A percentile compares a stretch with the other conserved stretches of the same genome.
Conservation (phyloP, 1,284 basidiomycete species). For the Trichosporon sp. region DNA sequence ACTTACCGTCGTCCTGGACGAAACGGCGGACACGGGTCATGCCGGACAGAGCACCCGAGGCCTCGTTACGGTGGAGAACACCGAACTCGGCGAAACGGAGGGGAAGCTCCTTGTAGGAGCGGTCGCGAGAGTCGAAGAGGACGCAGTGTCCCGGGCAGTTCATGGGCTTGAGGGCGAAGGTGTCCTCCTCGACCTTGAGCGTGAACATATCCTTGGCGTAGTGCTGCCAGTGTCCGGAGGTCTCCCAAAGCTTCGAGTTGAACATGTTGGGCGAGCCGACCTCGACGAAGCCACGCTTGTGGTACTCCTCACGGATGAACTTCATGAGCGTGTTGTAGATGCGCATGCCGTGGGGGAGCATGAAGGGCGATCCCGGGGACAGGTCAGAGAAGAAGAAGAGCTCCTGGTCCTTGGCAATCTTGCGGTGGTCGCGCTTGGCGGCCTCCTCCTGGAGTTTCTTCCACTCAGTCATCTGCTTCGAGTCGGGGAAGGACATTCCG, state of each 20-base stretch:
- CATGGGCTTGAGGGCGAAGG: slow-evolving; percentile 96
- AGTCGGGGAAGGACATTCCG: slow-evolving; percentile 98
- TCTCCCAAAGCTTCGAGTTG: slow-evolving; percentile 96
- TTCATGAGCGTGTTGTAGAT: slow-evolving; percentile 96
- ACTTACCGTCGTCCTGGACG: slow-evolving; percentile 85
- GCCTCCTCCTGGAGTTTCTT: slow-evolving; percentile 96
- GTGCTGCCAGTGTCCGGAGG: slow-evolving; percentile 97
- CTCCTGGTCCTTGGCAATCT: slow-evolving; percentile 96
- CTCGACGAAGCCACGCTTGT: slow-evolving; percentile 60
- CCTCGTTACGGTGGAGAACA: slow-evolving; percentile 96
- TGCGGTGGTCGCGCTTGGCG: slow-evolving; percentile 94
- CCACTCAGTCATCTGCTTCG: slow-evolving; percentile 93
- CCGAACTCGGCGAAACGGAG: slow-evolving; percentile 98
- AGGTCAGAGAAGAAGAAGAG: slow-evolving; percentile 98
- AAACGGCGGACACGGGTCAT: slow-evolving; percentile 92
- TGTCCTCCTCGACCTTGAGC: slow-evolving; percentile 92
- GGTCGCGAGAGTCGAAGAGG: slow-evolving; percentile 92
- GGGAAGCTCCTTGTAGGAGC: slow-evolving; percentile 93
- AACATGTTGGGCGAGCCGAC: slow-evolving; percentile 99
- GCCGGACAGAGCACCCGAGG: slow-evolving; percentile 90
- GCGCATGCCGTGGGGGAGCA: slow-evolving; percentile 93
- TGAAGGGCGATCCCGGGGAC: slow-evolving; percentile 94
- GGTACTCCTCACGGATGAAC: slow-evolving; percentile 75
- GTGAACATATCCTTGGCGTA: slow-evolving; percentile 98
- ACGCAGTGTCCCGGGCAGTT: slow-evolving; percentile 98